Base-by-base conservation (phyloP, 495 filamentous ascomycete genomes). In the Darksidea phi region DNA sequence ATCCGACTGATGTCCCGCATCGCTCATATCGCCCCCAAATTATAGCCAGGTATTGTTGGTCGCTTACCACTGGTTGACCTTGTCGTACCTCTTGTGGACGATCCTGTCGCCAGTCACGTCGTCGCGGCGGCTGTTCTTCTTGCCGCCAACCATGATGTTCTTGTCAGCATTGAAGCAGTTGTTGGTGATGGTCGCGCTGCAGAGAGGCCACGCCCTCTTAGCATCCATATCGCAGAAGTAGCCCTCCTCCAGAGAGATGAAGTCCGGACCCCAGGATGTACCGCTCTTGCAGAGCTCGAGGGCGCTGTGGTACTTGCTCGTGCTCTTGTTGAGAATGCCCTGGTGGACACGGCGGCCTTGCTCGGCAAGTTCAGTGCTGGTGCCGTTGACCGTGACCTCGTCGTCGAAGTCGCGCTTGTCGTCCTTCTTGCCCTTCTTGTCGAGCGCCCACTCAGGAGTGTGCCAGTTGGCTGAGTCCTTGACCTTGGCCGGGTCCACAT, bases 161-260 rank as follows among this genome's bases (percentile, higher is more conserved):
- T 43, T 20, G 15, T 43, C 15, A 25, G 23, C 21, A 36, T 61
- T 49, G 32, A 61, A 61, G 50, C 58, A 61, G 7, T 17, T 12
- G 24, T 28, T 48, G 25, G n/a, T 55, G 43, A 54, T 21, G 18
- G 47, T 8, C 49, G 34, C 36, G 20, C 10, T 17, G 49, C 58
- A 61, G 10, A 55, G 10, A 24, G 34, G 36, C 18, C 21, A 61
- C 15, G 51, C 17, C 15, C 32, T 7, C 49, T 54, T 45, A 18
- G 17, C 23, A 21, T 26, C 26, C 58, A 61, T 61, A 21, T 61
- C 58, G 38, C 58, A 61, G 41, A 61, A 54, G 15, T 54, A n/a
- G 1, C 41, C 41, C 36, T 61, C 58, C 28, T 54, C 25, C 12
- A 37, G n/a, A 12, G 41, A 28, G 18, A 54, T 21, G 32, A 54